Conservation (phyloP, 2,329 filamentous ascomycete genomes). For the Penicillium vulpinum region DNA sequence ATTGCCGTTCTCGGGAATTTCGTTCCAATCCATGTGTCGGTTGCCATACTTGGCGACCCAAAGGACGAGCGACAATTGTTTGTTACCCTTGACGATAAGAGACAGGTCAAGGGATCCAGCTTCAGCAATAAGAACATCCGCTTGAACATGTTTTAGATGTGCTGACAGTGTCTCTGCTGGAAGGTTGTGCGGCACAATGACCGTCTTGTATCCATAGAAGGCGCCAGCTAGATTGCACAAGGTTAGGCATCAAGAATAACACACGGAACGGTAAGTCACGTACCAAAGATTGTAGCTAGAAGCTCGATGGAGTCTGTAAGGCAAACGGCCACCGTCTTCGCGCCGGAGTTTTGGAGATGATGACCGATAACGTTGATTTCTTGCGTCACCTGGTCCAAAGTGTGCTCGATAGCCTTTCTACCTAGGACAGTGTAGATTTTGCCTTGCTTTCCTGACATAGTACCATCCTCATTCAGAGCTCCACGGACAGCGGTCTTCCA, state of each 20-base stretch:
- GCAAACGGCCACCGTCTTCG: conserved; percentile 79
- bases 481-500: conserved; percentile 75
- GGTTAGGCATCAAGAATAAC: conserved; percentile 11
- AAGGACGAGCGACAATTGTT: conserved; percentile 72
- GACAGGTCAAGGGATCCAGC: conserved; percentile 86
- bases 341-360: conserved; percentile 66
- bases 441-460: conserved; percentile 61
- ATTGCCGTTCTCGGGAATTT: conserved; percentile 74
- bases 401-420: conserved; percentile 71
- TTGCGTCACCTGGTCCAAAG: conserved; percentile 69
- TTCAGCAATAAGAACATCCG: conserved; percentile 78
- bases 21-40: conserved; percentile 93
- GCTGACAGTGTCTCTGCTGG: conserved; percentile 66
- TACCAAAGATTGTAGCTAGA: conserved; percentile 73
- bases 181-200: conserved; percentile 81
- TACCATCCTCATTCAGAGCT: conserved; percentile 62
- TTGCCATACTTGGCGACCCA: conserved; percentile 93
- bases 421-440: conserved; percentile 78
- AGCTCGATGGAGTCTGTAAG: conserved; percentile 92
- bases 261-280: conserved; percentile 14
- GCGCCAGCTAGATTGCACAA: conserved; percentile 62
- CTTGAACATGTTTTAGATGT: conserved; percentile 70
- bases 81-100: conserved; percentile 66
- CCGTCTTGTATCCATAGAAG: conserved; percentile 83
- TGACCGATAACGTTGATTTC: conserved; percentile 89